Evolutionary conservation across 1,284 basidiomycete genomes (phyloP).

Genomic region (Ceratobasidium papillatum): DNA sequence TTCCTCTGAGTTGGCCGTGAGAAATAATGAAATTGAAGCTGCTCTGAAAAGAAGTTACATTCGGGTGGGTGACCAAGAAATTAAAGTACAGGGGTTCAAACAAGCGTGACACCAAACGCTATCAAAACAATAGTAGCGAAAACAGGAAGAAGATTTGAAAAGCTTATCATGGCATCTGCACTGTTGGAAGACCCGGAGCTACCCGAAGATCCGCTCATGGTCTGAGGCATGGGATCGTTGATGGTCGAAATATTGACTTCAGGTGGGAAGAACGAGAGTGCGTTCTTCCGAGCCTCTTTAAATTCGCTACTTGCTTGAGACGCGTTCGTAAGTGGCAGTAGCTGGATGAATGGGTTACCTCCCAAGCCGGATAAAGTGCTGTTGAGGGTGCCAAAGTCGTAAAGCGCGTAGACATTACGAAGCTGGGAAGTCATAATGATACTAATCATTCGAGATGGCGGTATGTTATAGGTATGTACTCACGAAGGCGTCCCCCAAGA

Average conservation of each 20-base stretch:
- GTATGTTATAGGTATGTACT: not conserved
- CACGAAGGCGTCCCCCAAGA: slow-evolving; percentile 22
- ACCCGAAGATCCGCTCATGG: not conserved
- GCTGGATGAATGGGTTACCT: slow-evolving; percentile 9
- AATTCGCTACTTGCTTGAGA: slow-evolving; percentile 9
- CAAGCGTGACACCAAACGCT: no score
- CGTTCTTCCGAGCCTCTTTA: slow-evolving; percentile 1
- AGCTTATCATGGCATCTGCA: not conserved
- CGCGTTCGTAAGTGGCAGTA: slow-evolving; percentile 19
- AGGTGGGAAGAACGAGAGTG: not conserved
- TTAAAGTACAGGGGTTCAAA: no score
- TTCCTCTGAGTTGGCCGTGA: no score
- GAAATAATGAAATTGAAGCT: no score
- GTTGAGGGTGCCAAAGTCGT: slow-evolving; percentile 15
- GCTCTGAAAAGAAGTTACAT: no score
- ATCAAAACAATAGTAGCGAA: not conserved
- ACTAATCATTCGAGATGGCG: not conserved
- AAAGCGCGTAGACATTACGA: slow-evolving; percentile 29
- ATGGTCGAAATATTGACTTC: slow-evolving; percentile 6
- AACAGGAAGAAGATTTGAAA: not conserved
- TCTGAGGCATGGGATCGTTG: slow-evolving; percentile 18
- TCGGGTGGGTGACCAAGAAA: no score
- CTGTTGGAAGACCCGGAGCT: not conserved
- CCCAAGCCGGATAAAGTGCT: not conserved
- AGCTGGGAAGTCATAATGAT: not conserved